Evolutionary conservation across 352 stramenopile species (phyloP), one percentile per base, ranked within the genome.

Genomic region (Phytophthora melonis): DNA sequence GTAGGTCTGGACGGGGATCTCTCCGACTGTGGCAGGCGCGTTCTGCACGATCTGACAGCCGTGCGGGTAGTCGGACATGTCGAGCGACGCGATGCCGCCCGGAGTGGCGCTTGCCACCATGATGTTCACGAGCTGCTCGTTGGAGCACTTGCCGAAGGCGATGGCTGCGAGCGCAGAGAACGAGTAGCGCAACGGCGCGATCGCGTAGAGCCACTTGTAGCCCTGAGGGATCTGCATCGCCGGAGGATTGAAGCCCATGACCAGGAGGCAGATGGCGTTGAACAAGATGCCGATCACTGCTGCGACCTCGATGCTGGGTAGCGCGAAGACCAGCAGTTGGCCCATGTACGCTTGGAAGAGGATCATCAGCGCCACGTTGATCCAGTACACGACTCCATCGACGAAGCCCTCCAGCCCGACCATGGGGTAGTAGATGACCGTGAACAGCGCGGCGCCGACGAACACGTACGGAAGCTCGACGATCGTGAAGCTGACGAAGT

Each of bases 171-270:
- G 49, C 8, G 70, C 71, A 6, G 80, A 66, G 25, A 85, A 80
- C 34, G 65, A 68, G 74, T 86, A 86, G 21, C 79, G 71, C 27
- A 75, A 69, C 18, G 78, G 78, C 0, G 60, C 63, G 39, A 84
- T 78, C 13, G 50, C 41, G 58, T 85, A 86, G 43, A 86, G 69
- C 78, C 80, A 88, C 53, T 80, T 79, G 69, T 85, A 88, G 8
- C 73, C 76, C 2, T 50, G 32, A 0, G 78, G 80, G 36, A 88
- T 86, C 53, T 78, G 68, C 27, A 63, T 45, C 34, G 68, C 63
- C 4, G 80, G 80, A 63, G 81, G 78, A 10, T 83, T 88, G 77
- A 83, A 88, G 14, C 80, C 78, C 58, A 74, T 77, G 49, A 81
- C 66, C 43, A 86, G 39, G 57, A 82, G 68, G 18, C 75, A 80